These are phyloP conservation scores for Populus ilicifolia DNA, from an alignment of 345 rosid species.

Conservation along the genomic window DNA sequence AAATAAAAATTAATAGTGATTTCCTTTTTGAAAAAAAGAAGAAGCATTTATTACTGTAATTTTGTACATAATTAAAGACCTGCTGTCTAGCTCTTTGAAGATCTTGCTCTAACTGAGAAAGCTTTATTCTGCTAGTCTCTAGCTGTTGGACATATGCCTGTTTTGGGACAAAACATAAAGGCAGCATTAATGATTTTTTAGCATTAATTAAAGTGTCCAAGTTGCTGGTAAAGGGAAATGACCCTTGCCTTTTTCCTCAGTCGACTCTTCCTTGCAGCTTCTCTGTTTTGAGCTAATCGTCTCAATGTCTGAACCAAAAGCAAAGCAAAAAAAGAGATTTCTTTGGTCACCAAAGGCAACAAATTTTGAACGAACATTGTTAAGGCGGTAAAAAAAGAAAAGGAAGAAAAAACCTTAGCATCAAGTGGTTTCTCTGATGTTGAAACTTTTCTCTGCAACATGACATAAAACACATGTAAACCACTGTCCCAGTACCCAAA, in stretches of 20 bases:
- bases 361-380: background rate
- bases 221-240: slow-evolving; percentile 1
- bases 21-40: background rate
- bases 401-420: slow-evolving; percentile 62
- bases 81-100: slow-evolving; percentile 93
- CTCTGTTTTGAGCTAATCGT: slow-evolving; percentile 99
- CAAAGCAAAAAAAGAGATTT: background rate
- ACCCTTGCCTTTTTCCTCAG: slow-evolving; percentile 77
- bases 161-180: slow-evolving; percentile 12
- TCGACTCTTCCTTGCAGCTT: slow-evolving; percentile 98
- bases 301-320: slow-evolving; percentile 64
- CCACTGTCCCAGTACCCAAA: background rate
- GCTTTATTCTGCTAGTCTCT: slow-evolving; percentile 87
- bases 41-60: background rate
- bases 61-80: slow-evolving; percentile 35
- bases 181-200: background rate
- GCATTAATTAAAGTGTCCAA: background rate
- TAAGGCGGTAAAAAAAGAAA: background rate
- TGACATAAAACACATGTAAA: slow-evolving; percentile 12
- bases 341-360: background rate
- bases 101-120: slow-evolving; percentile 87
- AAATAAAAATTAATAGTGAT: background rate
- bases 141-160: slow-evolving; percentile 98
- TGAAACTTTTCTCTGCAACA: slow-evolving; percentile 75
- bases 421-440: slow-evolving; percentile 81